Evolutionary conservation across 345 rosid genomes (phyloP).

Genomic region (Nephelium lappaceum): DNA sequence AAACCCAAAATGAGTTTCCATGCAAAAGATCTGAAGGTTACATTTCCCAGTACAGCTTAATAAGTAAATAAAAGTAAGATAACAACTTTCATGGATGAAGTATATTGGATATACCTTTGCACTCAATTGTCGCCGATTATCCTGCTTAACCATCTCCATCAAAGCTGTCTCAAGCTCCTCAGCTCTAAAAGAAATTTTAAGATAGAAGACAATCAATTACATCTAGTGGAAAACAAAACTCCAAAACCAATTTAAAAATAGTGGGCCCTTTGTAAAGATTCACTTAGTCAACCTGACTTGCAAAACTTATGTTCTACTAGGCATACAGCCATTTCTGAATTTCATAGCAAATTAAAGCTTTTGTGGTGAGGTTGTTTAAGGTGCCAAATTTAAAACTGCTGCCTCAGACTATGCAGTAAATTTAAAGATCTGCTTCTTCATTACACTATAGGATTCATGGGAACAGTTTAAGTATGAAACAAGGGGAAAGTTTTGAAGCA

Average conservation of each 20-base stretch:
- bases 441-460: neutral
- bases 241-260: neutral
- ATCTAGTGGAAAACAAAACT: conserved; percentile 7
- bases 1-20: neutral
- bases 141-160: conserved; percentile 99
- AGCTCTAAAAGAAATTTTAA: conserved; percentile 57
- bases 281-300: conserved; percentile 1
- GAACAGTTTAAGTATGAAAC: neutral
- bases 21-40: neutral
- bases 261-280: neutral
- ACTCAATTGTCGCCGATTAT: conserved; percentile 89
- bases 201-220: conserved; percentile 9
- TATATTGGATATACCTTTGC: conserved; percentile 66
- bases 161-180: conserved; percentile 99
- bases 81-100: conserved; percentile 17
- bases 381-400: conserved; percentile 1
- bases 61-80: neutral
- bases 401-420: neutral
- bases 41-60: neutral
- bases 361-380: neutral
- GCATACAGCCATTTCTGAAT: neutral
- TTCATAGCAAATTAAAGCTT: neutral
- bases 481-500: conserved; percentile 7
- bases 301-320: conserved; percentile 1
- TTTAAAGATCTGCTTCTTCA: neutral